phyloP scores from a whole-genome alignment of 2,329 filamentous ascomycete species.

The Penicillium sp. region DNA sequence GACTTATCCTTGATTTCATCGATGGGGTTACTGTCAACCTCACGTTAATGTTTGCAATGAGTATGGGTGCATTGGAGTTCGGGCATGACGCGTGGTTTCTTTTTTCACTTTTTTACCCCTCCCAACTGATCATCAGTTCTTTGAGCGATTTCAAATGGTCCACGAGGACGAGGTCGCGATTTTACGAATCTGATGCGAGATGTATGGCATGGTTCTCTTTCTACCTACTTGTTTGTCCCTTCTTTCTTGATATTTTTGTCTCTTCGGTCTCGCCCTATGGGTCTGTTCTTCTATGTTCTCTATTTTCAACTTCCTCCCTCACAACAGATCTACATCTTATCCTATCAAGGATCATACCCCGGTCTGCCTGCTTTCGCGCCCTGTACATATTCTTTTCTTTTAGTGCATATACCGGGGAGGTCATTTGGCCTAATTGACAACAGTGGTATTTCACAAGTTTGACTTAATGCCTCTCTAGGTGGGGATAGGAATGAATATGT shows the following conservation, averaged over 20 bases:
- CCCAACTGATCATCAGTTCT: slow-evolving; percentile 17
- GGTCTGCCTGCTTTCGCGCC: slow-evolving; percentile 23
- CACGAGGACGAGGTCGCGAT: slow-evolving; percentile 25
- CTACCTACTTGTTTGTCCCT: slow-evolving; percentile 1
- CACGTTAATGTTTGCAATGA: slow-evolving; percentile 16
- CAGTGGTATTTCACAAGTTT: background rate
- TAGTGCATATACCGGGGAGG: slow-evolving; percentile 29
- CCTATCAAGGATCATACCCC: slow-evolving; percentile 19
- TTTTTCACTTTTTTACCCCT: slow-evolving; percentile 2
- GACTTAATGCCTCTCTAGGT: background rate
- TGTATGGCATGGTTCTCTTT: slow-evolving; percentile 30
- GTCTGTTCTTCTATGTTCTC: slow-evolving; percentile 5
- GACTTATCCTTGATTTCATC: slow-evolving; percentile 17
- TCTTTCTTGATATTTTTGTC: slow-evolving; percentile 9
- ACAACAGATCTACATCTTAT: slow-evolving; percentile 9
- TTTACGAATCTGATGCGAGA: slow-evolving; percentile 38
- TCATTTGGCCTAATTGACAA: slow-evolving; percentile 2
- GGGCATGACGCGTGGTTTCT: slow-evolving; percentile 2
- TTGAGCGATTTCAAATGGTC: slow-evolving; percentile 27
- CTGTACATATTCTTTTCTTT: slow-evolving; percentile 35
- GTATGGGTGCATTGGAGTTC: slow-evolving; percentile 29
- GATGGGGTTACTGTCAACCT: slow-evolving; percentile 9
- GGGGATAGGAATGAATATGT: background rate
- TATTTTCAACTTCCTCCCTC: slow-evolving; percentile 12
- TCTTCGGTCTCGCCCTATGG: slow-evolving; percentile 15